Percentiles rank a stretch among this genome's conserved stretches.
These are phyloP conservation scores for Paraleonurus japonicus DNA, from an alignment of 257 asterid species.

Conservation along the genomic window DNA sequence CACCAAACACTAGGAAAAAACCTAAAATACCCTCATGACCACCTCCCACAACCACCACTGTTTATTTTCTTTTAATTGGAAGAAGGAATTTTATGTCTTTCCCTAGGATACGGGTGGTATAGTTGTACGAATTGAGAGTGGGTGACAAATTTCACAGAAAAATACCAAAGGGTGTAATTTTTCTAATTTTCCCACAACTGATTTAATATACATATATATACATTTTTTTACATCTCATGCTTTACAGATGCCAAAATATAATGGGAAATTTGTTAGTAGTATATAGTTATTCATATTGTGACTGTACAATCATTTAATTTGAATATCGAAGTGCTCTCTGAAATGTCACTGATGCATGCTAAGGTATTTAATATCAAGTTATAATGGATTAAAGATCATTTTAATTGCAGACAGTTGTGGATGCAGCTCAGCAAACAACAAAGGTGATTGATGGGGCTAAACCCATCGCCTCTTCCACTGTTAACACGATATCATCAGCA, in stretches of 20 bases:
- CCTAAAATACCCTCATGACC: too few species aligned
- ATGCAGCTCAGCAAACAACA: conserved; percentile 83
- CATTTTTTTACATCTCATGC: background rate
- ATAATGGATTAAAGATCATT: conserved; percentile 2
- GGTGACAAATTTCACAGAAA: too few species aligned
- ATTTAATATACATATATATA: background rate
- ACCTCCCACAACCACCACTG: too few species aligned
- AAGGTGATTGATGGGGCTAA: conserved; percentile 74
- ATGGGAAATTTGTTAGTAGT: background rate
- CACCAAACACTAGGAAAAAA: too few species aligned
- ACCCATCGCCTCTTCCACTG: conserved; percentile 81
- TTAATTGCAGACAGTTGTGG: conserved; percentile 70
- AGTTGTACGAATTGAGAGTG: too few species aligned
- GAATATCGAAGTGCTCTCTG: background rate
- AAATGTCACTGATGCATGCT: background rate
- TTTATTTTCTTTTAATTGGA: too few species aligned
- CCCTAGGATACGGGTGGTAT: too few species aligned
- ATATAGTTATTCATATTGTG: background rate
- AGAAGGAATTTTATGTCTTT: too few species aligned
- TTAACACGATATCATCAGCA: conserved; percentile 69
- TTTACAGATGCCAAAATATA: conserved; percentile 6
- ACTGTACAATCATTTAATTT: background rate
- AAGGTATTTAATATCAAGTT: background rate
- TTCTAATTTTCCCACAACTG: too few species aligned
- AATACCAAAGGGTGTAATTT: too few species aligned